phyloP scores from a whole-genome alignment of 805 yeast genomes.

The Hanseniaspora clermontiae region DNA sequence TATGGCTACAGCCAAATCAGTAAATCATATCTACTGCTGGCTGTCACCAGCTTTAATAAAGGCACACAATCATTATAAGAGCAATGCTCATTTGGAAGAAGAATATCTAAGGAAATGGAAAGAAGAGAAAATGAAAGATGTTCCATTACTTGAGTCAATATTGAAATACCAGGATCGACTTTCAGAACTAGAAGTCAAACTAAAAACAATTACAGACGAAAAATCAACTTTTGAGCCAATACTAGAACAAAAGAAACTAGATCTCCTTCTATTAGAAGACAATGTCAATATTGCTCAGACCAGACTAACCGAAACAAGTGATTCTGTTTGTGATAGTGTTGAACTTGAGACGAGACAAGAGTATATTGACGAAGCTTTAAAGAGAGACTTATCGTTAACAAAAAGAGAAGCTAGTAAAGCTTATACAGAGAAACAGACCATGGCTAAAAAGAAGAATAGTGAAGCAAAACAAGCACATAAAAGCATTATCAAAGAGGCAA shows the following conservation, averaged over 20 bases:
- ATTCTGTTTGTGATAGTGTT: not conserved
- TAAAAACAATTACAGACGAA: not conserved
- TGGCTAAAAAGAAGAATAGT: not conserved
- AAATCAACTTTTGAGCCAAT: not conserved
- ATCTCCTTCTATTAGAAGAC: not conserved
- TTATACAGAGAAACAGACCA: not conserved
- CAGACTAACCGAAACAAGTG: no score
- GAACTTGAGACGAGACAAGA: not conserved
- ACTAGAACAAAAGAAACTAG: not conserved
- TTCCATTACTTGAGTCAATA: not conserved
- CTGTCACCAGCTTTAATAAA: constrained; percentile 62
- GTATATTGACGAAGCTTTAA: not conserved
- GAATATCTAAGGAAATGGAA: not conserved
- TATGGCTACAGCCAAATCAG: constrained; percentile 67
- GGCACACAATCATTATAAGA: constrained; percentile 9
- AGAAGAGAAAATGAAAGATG: not conserved
- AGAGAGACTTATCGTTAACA: not conserved
- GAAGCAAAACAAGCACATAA: not conserved
- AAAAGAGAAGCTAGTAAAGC: not conserved
- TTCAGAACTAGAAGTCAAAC: not conserved
- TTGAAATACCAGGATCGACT: not conserved
- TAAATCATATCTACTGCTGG: constrained; percentile 87
- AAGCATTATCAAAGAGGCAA: not conserved
- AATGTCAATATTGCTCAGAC: not conserved
- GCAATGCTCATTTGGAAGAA: constrained; percentile 7